Evolutionary conservation across 441 rosid genomes (phyloP), one percentile per base, ranked within the genome.

Genomic region (Croton laevigatus): DNA sequence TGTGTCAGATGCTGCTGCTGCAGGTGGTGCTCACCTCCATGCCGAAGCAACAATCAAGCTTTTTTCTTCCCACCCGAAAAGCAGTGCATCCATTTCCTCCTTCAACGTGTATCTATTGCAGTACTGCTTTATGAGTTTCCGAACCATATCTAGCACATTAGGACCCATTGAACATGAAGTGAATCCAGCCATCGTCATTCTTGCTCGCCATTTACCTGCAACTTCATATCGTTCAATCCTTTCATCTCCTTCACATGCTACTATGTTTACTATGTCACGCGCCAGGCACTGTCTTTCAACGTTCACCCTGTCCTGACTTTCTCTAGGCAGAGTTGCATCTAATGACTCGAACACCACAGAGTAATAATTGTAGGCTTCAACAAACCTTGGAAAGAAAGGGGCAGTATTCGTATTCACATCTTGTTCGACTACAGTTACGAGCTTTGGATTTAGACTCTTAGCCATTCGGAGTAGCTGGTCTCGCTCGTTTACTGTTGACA

Each of bases 211-310:
- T 79, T 95, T 95, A 59, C 98, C 97, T 0, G 99, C 98, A 68
- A 84, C 91, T 69, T 95, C 99, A 4, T 88, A 95, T 19, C 98
- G 84, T 68, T 95, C 99, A 0, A 95, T 91, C 69, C 99, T 83
- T 70, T 93, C 98, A 78, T 93, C 97, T 48, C 99, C 99, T 74
- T 95, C 99, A 0, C 99, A 95, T 3, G 99, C 99, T 38, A 95
- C 86, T 12, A 95, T 80, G 79, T 95, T 95, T 17, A 95, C 96
- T 55, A 93, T 95, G 73, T 95, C 99, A 36, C 97, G 81, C n/a
- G 99, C 99, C 65, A 95, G 88, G 73, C 99, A 95, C 65, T 95
- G 99, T 64, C 82, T 89, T 76, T 95, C 99, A 11, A 93, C 98
- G 54, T 95, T 95, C 87, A 93, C 86, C 86, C 98, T 83, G 72